phyloP scores from a whole-genome alignment of 1,284 basidiomycete genomes.

The Malassezia vespertilionis region DNA sequence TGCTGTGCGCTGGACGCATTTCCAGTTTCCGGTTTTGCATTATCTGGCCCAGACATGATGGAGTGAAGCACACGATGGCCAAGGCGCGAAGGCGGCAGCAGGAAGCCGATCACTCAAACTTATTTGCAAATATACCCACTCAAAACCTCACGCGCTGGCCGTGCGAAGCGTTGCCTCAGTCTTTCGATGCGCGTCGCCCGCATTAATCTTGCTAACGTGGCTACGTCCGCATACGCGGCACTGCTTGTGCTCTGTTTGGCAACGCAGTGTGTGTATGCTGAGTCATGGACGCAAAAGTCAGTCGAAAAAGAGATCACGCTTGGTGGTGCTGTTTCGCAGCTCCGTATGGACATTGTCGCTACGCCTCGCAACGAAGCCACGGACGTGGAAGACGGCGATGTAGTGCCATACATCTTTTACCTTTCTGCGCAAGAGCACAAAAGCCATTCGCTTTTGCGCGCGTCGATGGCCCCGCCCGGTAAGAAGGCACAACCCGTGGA shows the following conservation, averaged over 20 bases:
- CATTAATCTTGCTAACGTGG: too few relatives aligned
- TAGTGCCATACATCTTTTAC: slow-evolving; percentile 22
- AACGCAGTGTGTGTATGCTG: too few relatives aligned
- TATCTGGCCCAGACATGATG: slow-evolving; percentile 1
- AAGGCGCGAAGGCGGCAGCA: background rate
- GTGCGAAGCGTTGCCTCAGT: slow-evolving; percentile 7
- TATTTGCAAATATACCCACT: slow-evolving; percentile 4
- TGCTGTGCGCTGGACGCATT: background rate
- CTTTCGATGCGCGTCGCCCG: too few relatives aligned
- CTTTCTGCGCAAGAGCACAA: slow-evolving; percentile 19
- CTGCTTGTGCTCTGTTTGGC: too few relatives aligned
- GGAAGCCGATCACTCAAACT: slow-evolving; percentile 1
- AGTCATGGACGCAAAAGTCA: slow-evolving; percentile 11
- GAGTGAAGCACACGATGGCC: background rate
- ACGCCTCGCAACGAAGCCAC: slow-evolving; percentile 17
- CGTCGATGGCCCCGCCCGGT: background rate
- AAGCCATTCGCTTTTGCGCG: slow-evolving; percentile 15
- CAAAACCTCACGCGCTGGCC: background rate
- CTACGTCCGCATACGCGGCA: too few relatives aligned
- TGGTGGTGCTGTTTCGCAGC: slow-evolving; percentile 25
- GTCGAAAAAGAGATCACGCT: slow-evolving; percentile 27
- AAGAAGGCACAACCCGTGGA: background rate
- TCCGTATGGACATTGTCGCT: slow-evolving; percentile 16
- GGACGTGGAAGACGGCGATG: slow-evolving; percentile 19
- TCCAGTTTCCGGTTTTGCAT: background rate